Conservation (phyloP, 2,329 filamentous ascomycete genomes). For the Paecilomyces sp. region DNA sequence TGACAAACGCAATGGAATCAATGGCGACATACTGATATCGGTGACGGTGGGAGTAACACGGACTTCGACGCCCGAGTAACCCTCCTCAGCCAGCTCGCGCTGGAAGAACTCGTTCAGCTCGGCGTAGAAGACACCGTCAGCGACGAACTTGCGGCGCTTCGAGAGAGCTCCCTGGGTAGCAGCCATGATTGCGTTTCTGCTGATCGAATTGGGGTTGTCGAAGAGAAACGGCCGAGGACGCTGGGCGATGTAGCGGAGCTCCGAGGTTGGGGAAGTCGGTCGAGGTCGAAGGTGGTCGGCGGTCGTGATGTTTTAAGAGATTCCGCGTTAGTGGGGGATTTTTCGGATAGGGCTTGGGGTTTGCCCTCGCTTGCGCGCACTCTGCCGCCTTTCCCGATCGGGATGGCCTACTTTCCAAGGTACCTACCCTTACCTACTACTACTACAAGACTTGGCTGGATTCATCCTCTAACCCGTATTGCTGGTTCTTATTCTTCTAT, state of each 20-base stretch:
- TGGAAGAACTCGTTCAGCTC: slow-evolving; percentile 99
- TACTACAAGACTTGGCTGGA: not conserved
- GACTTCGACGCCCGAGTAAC: slow-evolving; percentile 99
- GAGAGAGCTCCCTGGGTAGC: slow-evolving; percentile 46
- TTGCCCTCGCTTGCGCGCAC: slow-evolving; percentile 27
- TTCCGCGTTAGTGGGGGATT: slow-evolving; percentile 34
- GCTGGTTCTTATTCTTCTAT: not conserved
- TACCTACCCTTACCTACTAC: not conserved
- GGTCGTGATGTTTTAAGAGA: slow-evolving; percentile 23
- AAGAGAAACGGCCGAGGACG: slow-evolving; percentile 21
- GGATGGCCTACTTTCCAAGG: slow-evolving; percentile 3
- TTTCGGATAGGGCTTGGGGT: slow-evolving; percentile 32
- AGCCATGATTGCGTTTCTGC: slow-evolving; percentile 40
- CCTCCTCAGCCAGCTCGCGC: slow-evolving; percentile 99
- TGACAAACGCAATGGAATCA: slow-evolving; percentile 8
- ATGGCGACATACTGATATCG: slow-evolving; percentile 69
- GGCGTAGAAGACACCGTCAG: slow-evolving; percentile 99
- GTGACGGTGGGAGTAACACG: slow-evolving; percentile 99
- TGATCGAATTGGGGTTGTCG: slow-evolving; percentile 24
- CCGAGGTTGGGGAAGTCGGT: slow-evolving; percentile 19
- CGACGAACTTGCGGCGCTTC: slow-evolving; percentile 66
- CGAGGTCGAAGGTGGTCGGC: slow-evolving; percentile 21
- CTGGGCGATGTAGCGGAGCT: slow-evolving; percentile 16
- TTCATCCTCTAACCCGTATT: not conserved
- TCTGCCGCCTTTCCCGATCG: slow-evolving; percentile 15